These are phyloP conservation scores for Xylaria acuta DNA, from an alignment of 495 filamentous ascomycete species.

Conservation along the genomic window DNA sequence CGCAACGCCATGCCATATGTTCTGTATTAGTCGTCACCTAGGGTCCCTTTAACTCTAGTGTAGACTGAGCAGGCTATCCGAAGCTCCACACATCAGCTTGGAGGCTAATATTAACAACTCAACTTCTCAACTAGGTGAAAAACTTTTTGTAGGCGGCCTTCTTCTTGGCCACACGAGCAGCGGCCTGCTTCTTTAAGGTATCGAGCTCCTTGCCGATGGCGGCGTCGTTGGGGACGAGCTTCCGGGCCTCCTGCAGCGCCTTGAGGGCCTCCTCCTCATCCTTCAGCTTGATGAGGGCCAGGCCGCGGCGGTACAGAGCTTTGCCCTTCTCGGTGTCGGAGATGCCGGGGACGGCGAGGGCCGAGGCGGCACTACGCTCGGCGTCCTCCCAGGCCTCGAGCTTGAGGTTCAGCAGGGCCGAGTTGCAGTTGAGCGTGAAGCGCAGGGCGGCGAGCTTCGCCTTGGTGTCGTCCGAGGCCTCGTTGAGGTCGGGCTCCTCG, in stretches of 20 bases:
- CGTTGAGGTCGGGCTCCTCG: conserved; percentile 78
- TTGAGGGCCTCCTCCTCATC: conserved; percentile 84
- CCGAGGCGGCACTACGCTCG: conserved; percentile 70
- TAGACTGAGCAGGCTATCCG: background rate
- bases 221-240: conserved; percentile 76
- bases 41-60: background rate
- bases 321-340: conserved; percentile 85
- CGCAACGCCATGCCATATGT: conserved; percentile 1
- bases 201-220: conserved; percentile 76
- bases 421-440: conserved; percentile 79
- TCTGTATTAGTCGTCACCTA: background rate
- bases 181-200: conserved; percentile 74
- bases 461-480: conserved; percentile 70
- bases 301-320: conserved; percentile 81
- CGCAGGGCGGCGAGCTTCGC: conserved; percentile 72
- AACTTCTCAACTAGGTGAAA: conserved; percentile 57
- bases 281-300: conserved; percentile 74
- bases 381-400: conserved; percentile 72
- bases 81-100: background rate
- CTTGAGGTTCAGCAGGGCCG: conserved; percentile 81
- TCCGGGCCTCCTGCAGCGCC: conserved; percentile 77
- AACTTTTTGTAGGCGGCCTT: conserved; percentile 89
- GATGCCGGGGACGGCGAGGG: conserved; percentile 69
- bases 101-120: background rate
- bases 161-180: conserved; percentile 80